phyloP scores from a whole-genome alignment of 495 filamentous ascomycete genomes.

The Trichoderma asperelloides region DNA sequence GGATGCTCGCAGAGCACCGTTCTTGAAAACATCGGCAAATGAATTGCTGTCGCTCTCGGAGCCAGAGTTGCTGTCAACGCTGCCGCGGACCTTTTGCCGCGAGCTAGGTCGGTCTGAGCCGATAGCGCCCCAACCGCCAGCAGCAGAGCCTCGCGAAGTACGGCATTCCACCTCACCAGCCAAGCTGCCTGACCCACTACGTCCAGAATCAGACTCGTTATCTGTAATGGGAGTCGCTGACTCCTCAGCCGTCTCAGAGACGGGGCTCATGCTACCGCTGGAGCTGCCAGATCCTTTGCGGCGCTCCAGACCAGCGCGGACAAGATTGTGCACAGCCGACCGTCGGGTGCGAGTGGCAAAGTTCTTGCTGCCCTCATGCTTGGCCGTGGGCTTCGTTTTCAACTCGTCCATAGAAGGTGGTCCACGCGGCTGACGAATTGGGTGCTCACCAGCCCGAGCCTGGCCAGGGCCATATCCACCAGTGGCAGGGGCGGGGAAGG shows the following conservation, averaged over 20 bases:
- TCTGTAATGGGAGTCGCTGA: conserved; percentile 62
- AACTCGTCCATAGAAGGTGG: conserved; percentile 91
- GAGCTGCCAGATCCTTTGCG: conserved; percentile 54
- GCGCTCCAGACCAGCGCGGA: conserved; percentile 82
- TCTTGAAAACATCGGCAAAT: conserved; percentile 53
- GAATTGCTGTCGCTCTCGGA: conserved; percentile 29
- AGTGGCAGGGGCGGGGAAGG: conserved; percentile 71
- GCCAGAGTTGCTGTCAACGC: conserved; percentile 46
- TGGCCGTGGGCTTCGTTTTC: conserved; percentile 79
- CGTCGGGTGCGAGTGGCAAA: conserved; percentile 91
- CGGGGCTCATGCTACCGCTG: conserved; percentile 78
- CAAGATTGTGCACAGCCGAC: conserved; percentile 80
- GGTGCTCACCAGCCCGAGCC: conserved; percentile 86
- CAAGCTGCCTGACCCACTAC: conserved; percentile 70
- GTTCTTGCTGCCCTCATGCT: conserved; percentile 96
- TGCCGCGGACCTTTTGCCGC: conserved; percentile 51
- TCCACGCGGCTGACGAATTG: conserved; percentile 84
- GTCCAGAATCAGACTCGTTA: conserved; percentile 69
- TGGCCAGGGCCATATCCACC: conserved; percentile 92
- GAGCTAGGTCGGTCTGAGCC: conserved; percentile 65
- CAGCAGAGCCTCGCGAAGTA: conserved; percentile 68
- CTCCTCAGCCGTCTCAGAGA: conserved; percentile 74
- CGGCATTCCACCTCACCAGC: conserved; percentile 59
- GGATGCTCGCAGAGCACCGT: conserved; percentile 33
- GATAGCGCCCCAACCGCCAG: conserved; percentile 63